Base-by-base conservation (phyloP, 192 early-diverging fungal species). In the Coemansia sp. region DNA sequence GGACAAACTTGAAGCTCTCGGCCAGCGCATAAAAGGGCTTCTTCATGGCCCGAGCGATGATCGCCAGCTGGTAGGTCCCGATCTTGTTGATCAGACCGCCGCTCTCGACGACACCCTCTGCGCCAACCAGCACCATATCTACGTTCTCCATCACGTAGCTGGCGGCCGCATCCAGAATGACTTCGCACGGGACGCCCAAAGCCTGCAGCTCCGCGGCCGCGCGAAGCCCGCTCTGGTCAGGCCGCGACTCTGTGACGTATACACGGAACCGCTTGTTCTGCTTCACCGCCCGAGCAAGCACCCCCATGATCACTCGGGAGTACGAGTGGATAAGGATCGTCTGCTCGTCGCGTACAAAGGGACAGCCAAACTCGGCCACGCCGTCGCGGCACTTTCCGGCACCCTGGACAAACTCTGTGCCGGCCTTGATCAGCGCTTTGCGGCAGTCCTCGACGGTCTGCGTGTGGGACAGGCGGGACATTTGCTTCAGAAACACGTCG, bases 1-100 rank as follows among this genome's bases (percentile, higher is more conserved):
- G 85, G 23, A 95, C 91, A 77, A 99, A 97, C 74, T 99, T 99
- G 73, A 93, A 95, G 58, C 85, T 91, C 71, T 99, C 96, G 2
- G 92, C 85, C 9, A 96, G 87, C 12, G 84, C 86, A 54, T 96
- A 99, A 25, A 97, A 81, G 11, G 96, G 96, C 66, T 92, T 95
- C 39, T 85, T 87, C 8, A 87, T 82, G n/a, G 91, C 90, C 57
- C 90, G 92, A 0, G 96, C 96, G 22, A 96, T 88, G 10, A 99
- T 77, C 0, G 94, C 92, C 45, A 97, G 80, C 64, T 95, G 93
- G 59, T 94, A 96, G 5, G 94, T 92, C 22, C 94, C 94, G 60
- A 97, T 91, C 56, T 90, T 85, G 67, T 99, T 99, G 64, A 99
- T 90, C 28, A 99, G 57, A 0, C 96, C 96, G 19, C 96, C 96